phyloP scores from a whole-genome alignment of 1,284 basidiomycete species.

The Mycosarcoma mackinlayi region DNA sequence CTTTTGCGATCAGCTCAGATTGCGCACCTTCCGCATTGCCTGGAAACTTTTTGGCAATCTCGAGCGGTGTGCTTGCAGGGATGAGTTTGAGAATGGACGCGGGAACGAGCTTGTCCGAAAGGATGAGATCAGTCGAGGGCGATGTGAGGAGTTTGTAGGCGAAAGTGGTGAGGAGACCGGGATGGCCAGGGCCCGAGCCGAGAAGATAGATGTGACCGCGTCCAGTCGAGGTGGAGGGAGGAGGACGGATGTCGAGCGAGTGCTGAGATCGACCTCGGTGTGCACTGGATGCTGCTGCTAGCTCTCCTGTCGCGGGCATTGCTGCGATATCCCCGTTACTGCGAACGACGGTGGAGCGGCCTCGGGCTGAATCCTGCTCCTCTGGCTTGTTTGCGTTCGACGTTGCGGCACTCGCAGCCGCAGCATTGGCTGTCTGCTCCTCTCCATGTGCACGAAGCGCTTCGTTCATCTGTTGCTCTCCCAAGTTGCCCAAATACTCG shows the following conservation, averaged over 20 bases:
- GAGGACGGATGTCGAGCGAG: constrained; percentile 49
- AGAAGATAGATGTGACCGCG: constrained; percentile 75
- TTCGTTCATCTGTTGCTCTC: constrained; percentile 76
- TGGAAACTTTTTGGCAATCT: constrained; percentile 94
- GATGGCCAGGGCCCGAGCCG: constrained; percentile 94
- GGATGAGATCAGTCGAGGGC: constrained; percentile 80
- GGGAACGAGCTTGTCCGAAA: constrained; percentile 98
- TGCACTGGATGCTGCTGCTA: background rate
- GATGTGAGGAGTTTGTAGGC: constrained; percentile 82
- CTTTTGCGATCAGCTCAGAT: constrained; percentile 90
- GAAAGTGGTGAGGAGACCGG: constrained; percentile 87
- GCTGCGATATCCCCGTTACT: background rate
- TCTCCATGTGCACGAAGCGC: constrained; percentile 48
- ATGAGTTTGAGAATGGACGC: constrained; percentile 87
- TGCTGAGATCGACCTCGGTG: constrained; percentile 54
- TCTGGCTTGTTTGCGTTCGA: background rate
- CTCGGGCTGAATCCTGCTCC: background rate
- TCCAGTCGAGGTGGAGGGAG: constrained; percentile 3
- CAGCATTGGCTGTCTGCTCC: constrained; percentile 4
- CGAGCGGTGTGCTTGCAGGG: constrained; percentile 74
- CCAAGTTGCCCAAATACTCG: constrained; percentile 78
- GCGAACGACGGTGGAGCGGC: constrained; percentile 9
- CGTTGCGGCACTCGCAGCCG: background rate
- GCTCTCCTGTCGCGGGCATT: background rate
- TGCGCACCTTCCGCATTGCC: constrained; percentile 96